Evolutionary conservation across 306 rosid species (phyloP).

Genomic region (Cicer arietinum): DNA sequence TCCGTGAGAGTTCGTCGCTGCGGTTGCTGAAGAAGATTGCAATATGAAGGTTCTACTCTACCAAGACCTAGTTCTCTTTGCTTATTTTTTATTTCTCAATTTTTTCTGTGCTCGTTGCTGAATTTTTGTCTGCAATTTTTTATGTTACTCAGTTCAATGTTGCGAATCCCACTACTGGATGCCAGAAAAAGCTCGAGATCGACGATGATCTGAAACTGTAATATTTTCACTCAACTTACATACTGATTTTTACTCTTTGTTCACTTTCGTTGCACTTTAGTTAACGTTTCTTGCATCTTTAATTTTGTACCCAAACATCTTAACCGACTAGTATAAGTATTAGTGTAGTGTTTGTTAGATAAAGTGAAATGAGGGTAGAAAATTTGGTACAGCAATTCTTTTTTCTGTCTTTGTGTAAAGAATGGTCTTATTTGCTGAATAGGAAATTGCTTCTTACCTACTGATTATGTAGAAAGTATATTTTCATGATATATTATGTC

Average conservation of each 20-base stretch:
- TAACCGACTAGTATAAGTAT: background rate
- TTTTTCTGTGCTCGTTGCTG: background rate
- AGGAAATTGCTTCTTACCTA: background rate
- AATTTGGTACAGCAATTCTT: background rate
- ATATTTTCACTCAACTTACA: background rate
- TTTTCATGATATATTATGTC: background rate
- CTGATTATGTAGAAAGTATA: background rate
- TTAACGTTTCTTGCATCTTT: background rate
- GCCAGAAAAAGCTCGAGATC: slow-evolving; percentile 60
- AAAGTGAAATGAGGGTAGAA: background rate
- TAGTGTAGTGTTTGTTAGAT: background rate
- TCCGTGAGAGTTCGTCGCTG: slow-evolving; percentile 28
- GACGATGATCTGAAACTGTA: slow-evolving; percentile 54
- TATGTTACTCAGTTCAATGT: slow-evolving; percentile 42
- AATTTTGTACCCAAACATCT: background rate
- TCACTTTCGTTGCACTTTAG: background rate
- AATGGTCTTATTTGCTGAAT: background rate
- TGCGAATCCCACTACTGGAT: slow-evolving; percentile 56
- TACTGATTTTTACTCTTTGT: background rate
- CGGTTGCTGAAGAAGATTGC: slow-evolving; percentile 29
- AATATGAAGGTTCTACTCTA: slow-evolving; percentile 39
- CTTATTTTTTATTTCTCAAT: background rate
- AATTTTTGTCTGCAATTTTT: background rate
- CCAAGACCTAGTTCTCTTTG: background rate
- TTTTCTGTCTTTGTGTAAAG: background rate